Conservation (phyloP, 257 asterid species). For the Verbena officinalis region DNA sequence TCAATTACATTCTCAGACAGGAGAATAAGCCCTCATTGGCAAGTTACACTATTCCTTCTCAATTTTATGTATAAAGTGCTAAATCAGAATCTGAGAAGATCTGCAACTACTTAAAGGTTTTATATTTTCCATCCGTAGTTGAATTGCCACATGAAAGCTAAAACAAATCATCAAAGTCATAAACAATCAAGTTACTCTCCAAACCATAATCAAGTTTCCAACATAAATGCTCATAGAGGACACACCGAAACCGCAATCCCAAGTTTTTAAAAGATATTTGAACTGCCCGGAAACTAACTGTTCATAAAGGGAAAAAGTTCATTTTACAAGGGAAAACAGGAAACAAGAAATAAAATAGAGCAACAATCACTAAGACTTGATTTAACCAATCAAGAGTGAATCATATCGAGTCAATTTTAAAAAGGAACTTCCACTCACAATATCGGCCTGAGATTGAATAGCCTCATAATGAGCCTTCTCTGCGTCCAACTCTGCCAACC, state of each 20-base stretch:
- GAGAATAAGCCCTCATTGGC: not conserved
- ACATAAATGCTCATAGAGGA: not conserved
- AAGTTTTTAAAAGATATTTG: conserved; percentile 4
- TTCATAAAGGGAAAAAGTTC: not conserved
- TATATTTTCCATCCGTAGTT: not conserved
- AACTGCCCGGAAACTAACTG: not conserved
- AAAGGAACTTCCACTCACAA: conserved; percentile 51
- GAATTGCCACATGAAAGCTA: not conserved
- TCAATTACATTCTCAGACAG: not conserved
- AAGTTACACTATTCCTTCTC: not conserved
- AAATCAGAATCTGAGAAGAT: conserved; percentile 13
- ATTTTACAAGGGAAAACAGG: not conserved
- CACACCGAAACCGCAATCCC: not conserved
- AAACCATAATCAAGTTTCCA: not conserved
- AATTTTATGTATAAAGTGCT: not conserved
- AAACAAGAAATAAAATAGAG: not conserved
- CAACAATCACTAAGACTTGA: not conserved
- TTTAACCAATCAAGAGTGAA: conserved; percentile 7
- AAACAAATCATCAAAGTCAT: not conserved
- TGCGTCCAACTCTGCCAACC: conserved; percentile 75
- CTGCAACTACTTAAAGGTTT: not conserved
- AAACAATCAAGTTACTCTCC: not conserved
- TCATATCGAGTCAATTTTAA: conserved; percentile 3
- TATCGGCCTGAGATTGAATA: conserved; percentile 75
- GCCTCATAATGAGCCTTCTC: conserved; percentile 83